Base-by-base conservation (phyloP, 2,329 filamentous ascomycete species). In the Phialocephala sp. region DNA sequence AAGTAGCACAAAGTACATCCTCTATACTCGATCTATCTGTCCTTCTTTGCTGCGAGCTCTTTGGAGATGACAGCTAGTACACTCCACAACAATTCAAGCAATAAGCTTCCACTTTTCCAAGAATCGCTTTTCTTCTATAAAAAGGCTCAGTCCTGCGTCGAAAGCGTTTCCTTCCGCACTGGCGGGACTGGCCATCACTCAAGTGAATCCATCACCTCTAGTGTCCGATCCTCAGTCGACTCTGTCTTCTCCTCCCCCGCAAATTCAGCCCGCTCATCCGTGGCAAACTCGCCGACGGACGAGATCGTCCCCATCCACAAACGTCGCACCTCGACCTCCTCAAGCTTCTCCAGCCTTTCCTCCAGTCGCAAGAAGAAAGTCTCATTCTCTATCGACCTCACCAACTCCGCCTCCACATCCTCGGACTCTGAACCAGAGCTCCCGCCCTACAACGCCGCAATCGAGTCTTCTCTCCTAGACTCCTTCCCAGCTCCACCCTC, bases 11-110 rank as follows among this genome's bases (percentile, higher is more conserved):
- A 68, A 59, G 63, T 70, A 37, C 72, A 76, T 37, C 71, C 74
- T 37, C 60, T 76, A 4, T 72, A 76, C 62, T 69, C 65, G 14
- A 72, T 76, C 14, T 76, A 74, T 52, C 59, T 77, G 9, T 70
- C 66, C n/a, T 77, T 76, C 62, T 76, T 73, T 60, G 70, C 71
- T 18, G 76, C 74, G 8, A 70, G 67, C 22, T 74, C 70, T 20
- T 60, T 76, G 20, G 74, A 77, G 62, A 66, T 72, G 39, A 71
- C 66, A 15, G 74, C 74, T 14, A 67, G 68, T 2, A 64, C 68
- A 20, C 69, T 76, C 8, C 65, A 72, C 58, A 68, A 68, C 22
- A 67, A 73, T 32, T 68, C 72, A 8, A 63, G 61, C 39, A 45
- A 65, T 58, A 75, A 74, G 60, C 64, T 76, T n/a, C 69, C 69